Evolutionary conservation across 306 rosid genomes (phyloP), one percentile per base, ranked within the genome.

Genomic region (Pachyrhizus erosus): DNA sequence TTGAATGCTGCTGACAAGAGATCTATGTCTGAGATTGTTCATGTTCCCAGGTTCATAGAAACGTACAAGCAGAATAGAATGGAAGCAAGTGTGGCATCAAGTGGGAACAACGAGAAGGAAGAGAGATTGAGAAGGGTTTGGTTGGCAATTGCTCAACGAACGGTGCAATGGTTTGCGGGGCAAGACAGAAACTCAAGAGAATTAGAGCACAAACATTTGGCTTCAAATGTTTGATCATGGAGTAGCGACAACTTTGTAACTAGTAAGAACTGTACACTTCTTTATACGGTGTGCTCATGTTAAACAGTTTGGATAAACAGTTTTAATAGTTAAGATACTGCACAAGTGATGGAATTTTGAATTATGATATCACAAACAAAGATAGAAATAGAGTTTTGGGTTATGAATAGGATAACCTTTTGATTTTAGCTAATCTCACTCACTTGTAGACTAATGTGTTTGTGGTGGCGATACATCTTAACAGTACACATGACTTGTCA

Each of bases 91-190:
- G 42, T 46, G 24, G 42, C 58, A 46, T 71, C 40, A 45, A 48
- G 27, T 72, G 62, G 26, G 61, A 72, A 29, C 24, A 48, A 1
- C 12, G 62, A 18, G 10, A 72, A n/a, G 45, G 77, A 72, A n/a
- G 62, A 48, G 77, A 72, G 45, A 27, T 9, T 72, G 77, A 48
- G 26, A 9, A 49, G n/a, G 42, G 29, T 27, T 48, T 72, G 77
- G 77, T 27, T 72, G 26, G n/a, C 42, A 26, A 72, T 72, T 48
- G 43, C 77, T 72, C 77, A 72, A 29, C 61, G 77, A 48, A 72
- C 77, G 27, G 77, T 72, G 9, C 40, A 27, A 9, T 48, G 62
- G 77, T 72, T 72, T 72, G 51, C 49, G 11, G 18, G 73, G 40
- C 52, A 68, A 68, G 73, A 68, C 5, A 68, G 73, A 39, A 68